Evolutionary conservation across 2,329 filamentous ascomycete genomes (phyloP).

Genomic region (Periconia digitata): DNA sequence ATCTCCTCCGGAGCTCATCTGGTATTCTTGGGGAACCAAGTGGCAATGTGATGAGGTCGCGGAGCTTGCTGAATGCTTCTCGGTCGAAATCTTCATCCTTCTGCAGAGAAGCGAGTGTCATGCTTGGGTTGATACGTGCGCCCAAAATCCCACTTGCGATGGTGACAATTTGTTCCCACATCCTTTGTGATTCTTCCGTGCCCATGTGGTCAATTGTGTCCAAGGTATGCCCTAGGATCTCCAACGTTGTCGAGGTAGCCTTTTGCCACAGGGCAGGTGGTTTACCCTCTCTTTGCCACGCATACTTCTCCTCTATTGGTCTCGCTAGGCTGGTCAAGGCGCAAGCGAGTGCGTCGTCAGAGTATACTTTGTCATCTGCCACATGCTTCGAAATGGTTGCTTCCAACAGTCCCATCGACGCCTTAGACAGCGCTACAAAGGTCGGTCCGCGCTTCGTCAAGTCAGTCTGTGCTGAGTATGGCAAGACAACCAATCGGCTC

Average conservation of each 20-base stretch:
- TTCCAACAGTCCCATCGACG: constrained; percentile 71
- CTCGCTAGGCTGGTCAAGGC: constrained; percentile 68
- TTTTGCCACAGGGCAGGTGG: constrained; percentile 75
- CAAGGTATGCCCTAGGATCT: constrained; percentile 68
- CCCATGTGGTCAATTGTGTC: constrained; percentile 43
- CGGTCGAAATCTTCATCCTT: constrained; percentile 82
- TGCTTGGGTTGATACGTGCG: constrained; percentile 43
- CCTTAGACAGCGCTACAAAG: constrained; percentile 86
- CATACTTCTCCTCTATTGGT: constrained; percentile 79
- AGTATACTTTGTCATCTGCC: constrained; percentile 67
- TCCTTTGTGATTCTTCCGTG: constrained; percentile 46
- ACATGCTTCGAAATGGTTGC: constrained; percentile 62
- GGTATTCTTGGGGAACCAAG: constrained; percentile 68
- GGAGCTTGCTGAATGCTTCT: constrained; percentile 67
- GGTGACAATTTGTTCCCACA: constrained; percentile 63
- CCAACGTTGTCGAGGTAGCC: constrained; percentile 70
- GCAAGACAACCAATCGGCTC: constrained; percentile 70
- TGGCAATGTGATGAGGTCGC: constrained; percentile 70
- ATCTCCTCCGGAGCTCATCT: constrained; percentile 67
- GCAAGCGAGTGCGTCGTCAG: constrained; percentile 64
- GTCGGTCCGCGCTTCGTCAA: constrained; percentile 61
- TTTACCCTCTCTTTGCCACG: constrained; percentile 71
- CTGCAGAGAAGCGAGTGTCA: constrained; percentile 33
- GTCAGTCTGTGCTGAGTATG: constrained; percentile 54
- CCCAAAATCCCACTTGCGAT: constrained; percentile 43